Base-by-base conservation (phyloP, 2,329 filamentous ascomycete species). In the Ambrosiella xylebori region DNA sequence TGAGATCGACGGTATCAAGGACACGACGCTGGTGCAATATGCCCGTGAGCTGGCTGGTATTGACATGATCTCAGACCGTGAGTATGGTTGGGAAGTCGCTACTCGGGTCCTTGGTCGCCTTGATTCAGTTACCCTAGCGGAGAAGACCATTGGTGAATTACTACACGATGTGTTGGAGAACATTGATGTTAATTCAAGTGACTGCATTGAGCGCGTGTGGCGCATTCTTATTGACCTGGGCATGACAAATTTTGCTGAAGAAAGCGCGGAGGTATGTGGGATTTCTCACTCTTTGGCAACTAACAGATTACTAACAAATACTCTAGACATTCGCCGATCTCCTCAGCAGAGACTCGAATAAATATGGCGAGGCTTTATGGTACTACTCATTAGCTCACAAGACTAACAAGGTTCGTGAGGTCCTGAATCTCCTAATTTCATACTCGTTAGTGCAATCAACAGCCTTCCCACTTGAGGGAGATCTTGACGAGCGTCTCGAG, bases 351-450 rank as follows among this genome's bases (percentile, higher is more conserved):
- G 79, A 81, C 47, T 85, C 85, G 0, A 80, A 87, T 64, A 80
- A 85, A 57, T 96, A 91, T 64, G 91, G 91, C 57, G 82, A 91
- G 63, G 87, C 88, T 0, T 76, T 97, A 17, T 84, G 93, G 71
- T 96, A 94, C 73, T 97, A 93, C 68, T 86, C 91, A 27, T 80
- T 94, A 11, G 86, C 89, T 2, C 89, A 94, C 66, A 81, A 84
- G 35, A 73, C 81, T 1, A 75, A 78, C 62, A 94, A 91, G 69
- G 84, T 96, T 56, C 87, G 87, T 65, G 83, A 89, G 62, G 86
- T 95, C 17, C 77, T 95, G 49, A 87, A 94, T 66, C 79, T 93
- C 2, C 80, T 97, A 56, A 91, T 89, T 64, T 88, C 88, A 1
- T 86, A 89, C 68, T 95, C 86, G 51, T 77, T 97, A 13, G 78